Percentiles rank a stretch among this genome's conserved stretches.
These are phyloP conservation scores for Fonsecaea multimorphosa DNA, from an alignment of 2,329 filamentous ascomycete genomes.

Conservation along the genomic window DNA sequence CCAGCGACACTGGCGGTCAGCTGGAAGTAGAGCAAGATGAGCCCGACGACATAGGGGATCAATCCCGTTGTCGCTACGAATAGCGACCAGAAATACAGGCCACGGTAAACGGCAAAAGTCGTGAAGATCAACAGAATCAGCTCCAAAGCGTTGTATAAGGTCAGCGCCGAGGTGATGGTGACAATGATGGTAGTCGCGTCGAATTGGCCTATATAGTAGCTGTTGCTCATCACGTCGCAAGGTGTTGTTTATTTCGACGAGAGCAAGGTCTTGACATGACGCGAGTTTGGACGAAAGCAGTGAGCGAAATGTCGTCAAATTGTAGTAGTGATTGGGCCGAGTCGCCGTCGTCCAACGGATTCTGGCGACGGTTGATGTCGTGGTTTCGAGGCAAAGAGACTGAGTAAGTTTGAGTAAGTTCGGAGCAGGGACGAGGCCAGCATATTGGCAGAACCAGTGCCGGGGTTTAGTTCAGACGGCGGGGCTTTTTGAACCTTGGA, in stretches of 20 bases:
- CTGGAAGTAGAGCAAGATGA: constrained; percentile 54
- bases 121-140: constrained; percentile 56
- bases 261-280: background rate
- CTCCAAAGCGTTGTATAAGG: constrained; percentile 58
- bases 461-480: background rate
- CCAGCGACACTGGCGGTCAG: constrained; percentile 38
- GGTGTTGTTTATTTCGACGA: background rate
- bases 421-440: background rate
- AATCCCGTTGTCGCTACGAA: constrained; percentile 53
- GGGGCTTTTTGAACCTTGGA: background rate
- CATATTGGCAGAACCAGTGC: background rate
- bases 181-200: constrained; percentile 21
- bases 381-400: background rate
- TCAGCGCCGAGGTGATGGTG: constrained; percentile 16
- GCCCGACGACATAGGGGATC: constrained; percentile 53
- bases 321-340: background rate
- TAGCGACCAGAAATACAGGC: constrained; percentile 59
- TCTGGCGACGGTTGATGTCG: background rate
- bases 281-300: background rate
- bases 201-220: constrained; percentile 14
- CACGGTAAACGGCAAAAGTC: constrained; percentile 54
- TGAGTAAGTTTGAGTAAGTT: background rate
- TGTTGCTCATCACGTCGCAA: background rate
- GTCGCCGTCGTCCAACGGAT: background rate
- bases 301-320: background rate